These are phyloP conservation scores for Verticillium nubilum DNA, from an alignment of 2,329 filamentous ascomycete species.

Conservation along the genomic window DNA sequence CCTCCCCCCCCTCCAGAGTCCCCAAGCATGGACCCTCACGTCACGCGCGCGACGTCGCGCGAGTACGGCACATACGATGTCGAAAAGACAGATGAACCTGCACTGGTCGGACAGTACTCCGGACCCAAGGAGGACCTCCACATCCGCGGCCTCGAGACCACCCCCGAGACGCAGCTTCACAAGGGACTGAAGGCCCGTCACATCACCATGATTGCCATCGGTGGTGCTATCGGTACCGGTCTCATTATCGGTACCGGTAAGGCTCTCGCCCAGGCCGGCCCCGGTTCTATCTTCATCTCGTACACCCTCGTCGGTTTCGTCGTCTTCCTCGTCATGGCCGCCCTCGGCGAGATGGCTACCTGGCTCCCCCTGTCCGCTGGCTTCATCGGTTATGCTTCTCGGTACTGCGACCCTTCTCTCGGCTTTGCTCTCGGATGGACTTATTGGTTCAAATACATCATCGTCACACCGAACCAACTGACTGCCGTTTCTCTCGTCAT, in stretches of 20 bases:
- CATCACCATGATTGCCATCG: conserved; percentile 62
- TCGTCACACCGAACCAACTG: conserved; percentile 78
- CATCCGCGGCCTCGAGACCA: conserved; percentile 44
- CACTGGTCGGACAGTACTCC: conserved; percentile 11
- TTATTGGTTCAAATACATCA: conserved; percentile 75
- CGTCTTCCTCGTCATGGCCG: conserved; percentile 77
- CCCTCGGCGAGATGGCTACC: conserved; percentile 77
- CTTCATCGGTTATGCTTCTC: conserved; percentile 74
- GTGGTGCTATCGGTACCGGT: conserved; percentile 69
- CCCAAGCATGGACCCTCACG: not conserved
- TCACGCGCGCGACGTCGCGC: not conserved
- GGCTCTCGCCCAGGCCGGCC: conserved; percentile 47
- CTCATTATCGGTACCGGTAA: conserved; percentile 65
- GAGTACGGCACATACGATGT: conserved; percentile 13
- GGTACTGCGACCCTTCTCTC: conserved; percentile 75
- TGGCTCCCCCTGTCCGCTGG: conserved; percentile 75
- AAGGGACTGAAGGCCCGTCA: conserved; percentile 49
- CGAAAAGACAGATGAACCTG: conserved; percentile 17
- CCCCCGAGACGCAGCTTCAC: conserved; percentile 40
- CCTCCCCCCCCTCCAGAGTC: not conserved
- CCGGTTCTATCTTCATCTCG: conserved; percentile 65
- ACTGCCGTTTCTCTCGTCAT: conserved; percentile 77
- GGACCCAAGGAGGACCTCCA: conserved; percentile 24
- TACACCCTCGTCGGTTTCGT: conserved; percentile 65
- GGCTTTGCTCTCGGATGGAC: conserved; percentile 74